Conservation (phyloP, 2,329 filamentous ascomycete genomes). For the Cladophialophora exuberans region DNA sequence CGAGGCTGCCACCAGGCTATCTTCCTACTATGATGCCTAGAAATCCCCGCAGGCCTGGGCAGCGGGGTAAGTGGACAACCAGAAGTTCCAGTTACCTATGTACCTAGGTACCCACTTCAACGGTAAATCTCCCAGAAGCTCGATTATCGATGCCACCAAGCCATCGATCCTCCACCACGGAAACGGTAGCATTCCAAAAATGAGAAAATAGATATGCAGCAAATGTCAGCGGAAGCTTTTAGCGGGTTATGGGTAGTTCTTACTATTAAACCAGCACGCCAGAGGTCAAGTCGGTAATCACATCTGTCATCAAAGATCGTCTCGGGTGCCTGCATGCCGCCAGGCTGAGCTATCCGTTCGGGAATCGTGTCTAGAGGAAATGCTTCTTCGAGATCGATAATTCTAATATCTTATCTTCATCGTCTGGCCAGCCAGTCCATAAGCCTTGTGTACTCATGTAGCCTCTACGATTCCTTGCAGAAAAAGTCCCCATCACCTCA, state of each 20-base stretch:
- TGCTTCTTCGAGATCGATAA: constrained; percentile 35
- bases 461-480: background rate
- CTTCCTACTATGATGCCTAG: no score
- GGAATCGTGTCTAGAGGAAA: constrained; percentile 20
- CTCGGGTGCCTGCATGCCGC: constrained; percentile 31
- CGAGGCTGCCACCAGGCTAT: no score
- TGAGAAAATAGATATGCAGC: constrained; percentile 18
- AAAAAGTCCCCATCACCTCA: background rate
- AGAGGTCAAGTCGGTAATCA: constrained; percentile 35
- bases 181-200: constrained; percentile 14
- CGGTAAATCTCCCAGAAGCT: constrained; percentile 15
- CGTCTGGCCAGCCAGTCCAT: constrained; percentile 29
- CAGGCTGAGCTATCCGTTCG: constrained; percentile 31
- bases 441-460: constrained; percentile 1
- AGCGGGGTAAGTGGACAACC: no score
- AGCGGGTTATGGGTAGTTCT: constrained; percentile 6
- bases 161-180: constrained; percentile 5
- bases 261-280: constrained; percentile 29
- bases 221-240: constrained; percentile 7
- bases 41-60: no score
- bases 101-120: constrained; percentile 13
- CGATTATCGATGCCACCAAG: constrained; percentile 19
- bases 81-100: constrained; percentile 1
- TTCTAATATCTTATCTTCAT: constrained; percentile 33
- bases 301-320: constrained; percentile 33